phyloP scores from a whole-genome alignment of 352 stramenopile species.

The Vaucheria bursata region DNA sequence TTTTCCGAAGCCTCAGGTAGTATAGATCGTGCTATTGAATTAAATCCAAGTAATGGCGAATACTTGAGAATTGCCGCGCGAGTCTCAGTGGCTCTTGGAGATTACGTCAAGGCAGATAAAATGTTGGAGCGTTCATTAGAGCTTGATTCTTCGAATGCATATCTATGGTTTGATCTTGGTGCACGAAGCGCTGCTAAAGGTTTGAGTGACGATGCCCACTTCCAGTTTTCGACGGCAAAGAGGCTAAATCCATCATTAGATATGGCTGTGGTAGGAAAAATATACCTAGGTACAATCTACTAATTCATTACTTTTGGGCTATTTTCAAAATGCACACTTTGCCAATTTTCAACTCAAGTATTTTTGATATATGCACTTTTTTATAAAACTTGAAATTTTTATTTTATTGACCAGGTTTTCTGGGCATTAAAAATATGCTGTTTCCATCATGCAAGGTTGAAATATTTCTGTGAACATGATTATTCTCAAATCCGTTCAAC shows the following conservation, averaged over 20 bases:
- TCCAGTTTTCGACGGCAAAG: constrained; percentile 5
- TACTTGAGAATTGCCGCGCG: constrained; percentile 18
- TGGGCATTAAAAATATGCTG: too few relatives aligned
- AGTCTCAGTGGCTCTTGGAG: constrained; percentile 16
- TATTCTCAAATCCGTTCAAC: too few relatives aligned
- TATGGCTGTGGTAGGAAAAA: constrained; percentile 25
- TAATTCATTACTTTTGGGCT: too few relatives aligned
- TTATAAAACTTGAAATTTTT: too few relatives aligned
- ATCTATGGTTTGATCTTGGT: constrained; percentile 38
- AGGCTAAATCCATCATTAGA: constrained; percentile 31
- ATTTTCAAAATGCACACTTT: too few relatives aligned
- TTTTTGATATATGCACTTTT: too few relatives aligned
- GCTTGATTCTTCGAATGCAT: constrained; percentile 16
- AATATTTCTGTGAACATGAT: too few relatives aligned
- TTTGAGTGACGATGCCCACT: background rate
- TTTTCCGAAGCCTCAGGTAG: background rate
- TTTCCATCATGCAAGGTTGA: too few relatives aligned
- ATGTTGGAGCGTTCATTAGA: constrained; percentile 29
- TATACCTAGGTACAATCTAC: too few relatives aligned
- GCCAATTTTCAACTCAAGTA: too few relatives aligned
- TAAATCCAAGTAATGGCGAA: constrained; percentile 18
- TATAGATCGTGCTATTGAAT: constrained; percentile 15
- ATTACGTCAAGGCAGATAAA: constrained; percentile 17
- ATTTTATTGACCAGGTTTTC: too few relatives aligned
- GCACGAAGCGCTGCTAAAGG: constrained; percentile 10